Percentiles rank a stretch among this genome's conserved stretches.
Evolutionary conservation across 768 basidiomycete genomes (phyloP).

Genomic region (Panellus pusillus): DNA sequence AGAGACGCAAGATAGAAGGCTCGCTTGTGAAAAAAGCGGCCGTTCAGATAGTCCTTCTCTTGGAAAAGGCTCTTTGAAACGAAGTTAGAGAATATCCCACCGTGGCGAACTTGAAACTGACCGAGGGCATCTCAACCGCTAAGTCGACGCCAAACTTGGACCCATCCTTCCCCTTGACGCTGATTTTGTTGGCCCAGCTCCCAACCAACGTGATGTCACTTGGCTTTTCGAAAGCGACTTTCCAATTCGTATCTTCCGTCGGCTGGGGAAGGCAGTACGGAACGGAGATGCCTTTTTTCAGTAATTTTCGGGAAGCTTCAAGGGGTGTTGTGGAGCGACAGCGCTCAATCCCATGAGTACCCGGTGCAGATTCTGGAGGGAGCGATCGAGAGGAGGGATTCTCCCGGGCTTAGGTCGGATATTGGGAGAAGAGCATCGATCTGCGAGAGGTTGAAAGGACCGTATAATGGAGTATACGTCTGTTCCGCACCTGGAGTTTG

Average conservation of each 20-base stretch:
- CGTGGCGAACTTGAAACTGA: slow-evolving; percentile 34
- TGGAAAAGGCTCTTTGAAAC: slow-evolving; percentile 73
- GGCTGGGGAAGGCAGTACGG: slow-evolving; percentile 73
- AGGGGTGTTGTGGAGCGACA: slow-evolving; percentile 59
- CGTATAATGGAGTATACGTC: not conserved
- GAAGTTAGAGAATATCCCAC: slow-evolving; percentile 14
- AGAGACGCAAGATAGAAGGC: slow-evolving; percentile 86
- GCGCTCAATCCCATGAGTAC: slow-evolving; percentile 61
- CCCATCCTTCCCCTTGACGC: slow-evolving; percentile 70
- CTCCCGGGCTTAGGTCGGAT: slow-evolving; percentile 64
- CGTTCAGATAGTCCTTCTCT: slow-evolving; percentile 91
- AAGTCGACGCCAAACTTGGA: slow-evolving; percentile 72
- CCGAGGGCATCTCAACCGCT: slow-evolving; percentile 84
- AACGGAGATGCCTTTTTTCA: slow-evolving; percentile 57
- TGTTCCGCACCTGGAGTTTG: slow-evolving; percentile 70
- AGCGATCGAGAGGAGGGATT: slow-evolving; percentile 60
- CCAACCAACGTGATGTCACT: slow-evolving; percentile 77
- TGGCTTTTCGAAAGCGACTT: slow-evolving; percentile 77
- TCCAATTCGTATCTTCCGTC: slow-evolving; percentile 84
- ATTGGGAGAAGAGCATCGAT: slow-evolving; percentile 78
- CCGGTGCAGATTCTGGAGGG: slow-evolving; percentile 67
- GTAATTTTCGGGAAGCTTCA: slow-evolving; percentile 54
- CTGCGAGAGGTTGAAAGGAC: slow-evolving; percentile 34
- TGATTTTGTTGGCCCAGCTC: slow-evolving; percentile 80
- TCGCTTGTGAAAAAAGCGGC: slow-evolving; percentile 89